A percentile compares a stretch with the other conserved stretches of the same genome.
Evolutionary conservation across 1,284 basidiomycete genomes (phyloP).

Genomic region (Malassezia globosa): DNA sequence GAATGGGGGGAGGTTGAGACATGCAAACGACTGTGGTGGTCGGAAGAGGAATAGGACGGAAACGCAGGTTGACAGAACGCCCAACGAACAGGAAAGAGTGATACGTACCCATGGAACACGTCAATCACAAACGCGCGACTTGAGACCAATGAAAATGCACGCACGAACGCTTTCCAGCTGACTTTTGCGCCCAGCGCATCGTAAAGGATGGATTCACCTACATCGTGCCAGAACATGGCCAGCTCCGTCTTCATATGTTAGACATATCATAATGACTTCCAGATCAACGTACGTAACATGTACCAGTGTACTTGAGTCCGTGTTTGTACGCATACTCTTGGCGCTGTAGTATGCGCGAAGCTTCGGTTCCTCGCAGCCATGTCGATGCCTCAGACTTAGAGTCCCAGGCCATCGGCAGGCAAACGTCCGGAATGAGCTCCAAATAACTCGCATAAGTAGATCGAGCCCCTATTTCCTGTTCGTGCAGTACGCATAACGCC

Average conservation of each 20-base stretch:
- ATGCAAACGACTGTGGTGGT: not conserved
- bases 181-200: not conserved
- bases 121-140: slow-evolving; percentile 39
- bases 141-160: slow-evolving; percentile 29
- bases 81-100: too few species aligned
- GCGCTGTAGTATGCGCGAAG: slow-evolving; percentile 6
- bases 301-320: slow-evolving; percentile 17
- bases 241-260: slow-evolving; percentile 18
- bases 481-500: slow-evolving; percentile 30
- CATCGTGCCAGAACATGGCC: slow-evolving; percentile 15
- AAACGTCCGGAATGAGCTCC: slow-evolving; percentile 19
- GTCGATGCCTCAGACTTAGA: not conserved
- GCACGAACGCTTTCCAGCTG: not conserved
- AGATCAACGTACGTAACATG: too few species aligned
- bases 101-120: slow-evolving; percentile 25
- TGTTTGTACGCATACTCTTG: slow-evolving; percentile 6
- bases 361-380: slow-evolving; percentile 26
- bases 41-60: too few species aligned
- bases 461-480: slow-evolving; percentile 17
- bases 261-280: too few species aligned
- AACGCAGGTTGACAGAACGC: too few species aligned
- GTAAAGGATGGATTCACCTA: slow-evolving; percentile 15
- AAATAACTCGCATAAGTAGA: slow-evolving; percentile 26
- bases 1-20: too few species aligned
- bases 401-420: slow-evolving; percentile 18